These are phyloP conservation scores for Nephelium lappaceum DNA, from an alignment of 345 rosid genomes.

Conservation along the genomic window DNA sequence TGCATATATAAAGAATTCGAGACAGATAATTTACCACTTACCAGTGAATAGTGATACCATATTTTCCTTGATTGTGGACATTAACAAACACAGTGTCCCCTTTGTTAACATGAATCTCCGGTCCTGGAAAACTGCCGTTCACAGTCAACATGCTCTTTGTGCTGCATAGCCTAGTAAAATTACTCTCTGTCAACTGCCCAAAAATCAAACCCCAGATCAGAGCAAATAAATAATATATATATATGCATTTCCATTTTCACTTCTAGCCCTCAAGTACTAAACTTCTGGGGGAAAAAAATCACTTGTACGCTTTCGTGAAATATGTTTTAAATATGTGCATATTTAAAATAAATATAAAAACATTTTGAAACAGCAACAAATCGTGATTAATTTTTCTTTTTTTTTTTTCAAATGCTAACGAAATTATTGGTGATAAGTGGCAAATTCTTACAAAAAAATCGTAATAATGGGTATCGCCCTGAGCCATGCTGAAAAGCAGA, in stretches of 20 bases:
- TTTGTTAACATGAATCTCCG: slow-evolving; percentile 24
- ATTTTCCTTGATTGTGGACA: background rate
- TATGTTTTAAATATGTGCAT: too few species aligned
- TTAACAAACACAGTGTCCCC: slow-evolving; percentile 24
- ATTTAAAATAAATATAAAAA: too few species aligned
- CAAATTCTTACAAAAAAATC: slow-evolving; percentile 5
- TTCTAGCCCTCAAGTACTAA: too few species aligned
- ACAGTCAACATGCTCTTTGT: slow-evolving; percentile 40
- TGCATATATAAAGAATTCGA: background rate
- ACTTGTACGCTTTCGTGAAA: too few species aligned
- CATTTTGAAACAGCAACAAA: too few species aligned
- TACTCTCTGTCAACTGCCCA: slow-evolving; percentile 24
- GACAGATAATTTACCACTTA: background rate
- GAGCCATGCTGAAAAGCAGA: background rate
- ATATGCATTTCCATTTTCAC: too few species aligned
- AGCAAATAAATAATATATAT: background rate
- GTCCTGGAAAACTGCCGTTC: slow-evolving; percentile 37
- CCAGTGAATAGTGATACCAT: slow-evolving; percentile 12
- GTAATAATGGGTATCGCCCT: background rate
- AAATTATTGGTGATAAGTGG: too few species aligned
- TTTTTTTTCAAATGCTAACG: too few species aligned
- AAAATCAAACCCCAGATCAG: background rate
- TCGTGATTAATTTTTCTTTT: too few species aligned
- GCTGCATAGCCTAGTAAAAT: slow-evolving; percentile 30
- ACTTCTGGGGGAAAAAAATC: too few species aligned